Percentiles rank a stretch among this genome's conserved stretches.
Conservation (phyloP, 2,329 filamentous ascomycete genomes). For the Lachnum nothofagi region DNA sequence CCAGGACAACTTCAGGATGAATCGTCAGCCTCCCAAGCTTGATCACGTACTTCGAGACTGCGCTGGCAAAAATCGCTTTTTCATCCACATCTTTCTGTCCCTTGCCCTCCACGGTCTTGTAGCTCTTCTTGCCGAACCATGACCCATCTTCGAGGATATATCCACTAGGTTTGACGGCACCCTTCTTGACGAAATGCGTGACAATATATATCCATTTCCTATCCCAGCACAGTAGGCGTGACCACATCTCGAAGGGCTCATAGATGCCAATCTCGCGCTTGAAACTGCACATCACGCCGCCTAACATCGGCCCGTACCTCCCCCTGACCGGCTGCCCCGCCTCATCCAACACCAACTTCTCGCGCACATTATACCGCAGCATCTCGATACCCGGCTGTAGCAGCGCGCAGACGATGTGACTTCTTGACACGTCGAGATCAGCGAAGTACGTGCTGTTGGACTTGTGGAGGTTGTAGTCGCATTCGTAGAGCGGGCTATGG, state of each 20-base stretch:
- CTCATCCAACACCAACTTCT: slow-evolving; percentile 41
- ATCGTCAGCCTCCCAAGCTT: slow-evolving; percentile 80
- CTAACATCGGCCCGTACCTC: slow-evolving; percentile 59
- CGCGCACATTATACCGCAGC: slow-evolving; percentile 45
- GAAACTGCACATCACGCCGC: slow-evolving; percentile 69
- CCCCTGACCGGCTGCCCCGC: slow-evolving; percentile 47
- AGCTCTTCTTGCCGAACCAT: slow-evolving; percentile 36
- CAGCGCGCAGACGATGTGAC: slow-evolving; percentile 70
- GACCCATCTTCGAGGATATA: slow-evolving; percentile 38
- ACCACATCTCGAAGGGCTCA: slow-evolving; percentile 68
- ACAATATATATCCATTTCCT: slow-evolving; percentile 76
- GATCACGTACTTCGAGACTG: slow-evolving; percentile 75
- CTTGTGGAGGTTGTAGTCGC: slow-evolving; percentile 70
- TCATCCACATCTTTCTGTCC: slow-evolving; percentile 41
- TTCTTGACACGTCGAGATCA: slow-evolving; percentile 68
- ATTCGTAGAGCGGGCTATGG: slow-evolving; percentile 57
- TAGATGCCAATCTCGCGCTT: slow-evolving; percentile 67
- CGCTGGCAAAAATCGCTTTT: slow-evolving; percentile 65
- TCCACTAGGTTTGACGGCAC: slow-evolving; percentile 49
- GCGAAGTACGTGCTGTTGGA: slow-evolving; percentile 67
- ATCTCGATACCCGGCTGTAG: slow-evolving; percentile 53
- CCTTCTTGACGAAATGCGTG: slow-evolving; percentile 65
- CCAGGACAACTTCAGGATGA: slow-evolving; percentile 70
- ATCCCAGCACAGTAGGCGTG: slow-evolving; percentile 67
- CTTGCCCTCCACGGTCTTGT: slow-evolving; percentile 36